Conservation (phyloP, 2,329 filamentous ascomycete species). For the Fusarium udum region DNA sequence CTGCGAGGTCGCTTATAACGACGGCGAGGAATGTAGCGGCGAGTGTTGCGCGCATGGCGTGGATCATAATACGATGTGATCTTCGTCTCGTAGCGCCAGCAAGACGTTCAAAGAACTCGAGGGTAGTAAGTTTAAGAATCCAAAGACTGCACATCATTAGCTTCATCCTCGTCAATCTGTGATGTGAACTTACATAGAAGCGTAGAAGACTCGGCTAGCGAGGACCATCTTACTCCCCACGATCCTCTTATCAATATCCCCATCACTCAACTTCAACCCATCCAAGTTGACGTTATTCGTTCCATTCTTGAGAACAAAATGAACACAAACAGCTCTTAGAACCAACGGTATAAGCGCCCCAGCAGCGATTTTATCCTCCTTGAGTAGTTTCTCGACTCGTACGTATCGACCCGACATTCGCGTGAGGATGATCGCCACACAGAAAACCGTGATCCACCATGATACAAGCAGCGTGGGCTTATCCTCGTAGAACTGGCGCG, state of each 20-base stretch:
- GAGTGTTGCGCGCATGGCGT: conserved; percentile 76
- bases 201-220: conserved; percentile 82
- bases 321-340: conserved; percentile 80
- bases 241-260: conserved; percentile 63
- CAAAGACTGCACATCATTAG: conserved; percentile 71
- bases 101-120: conserved; percentile 87
- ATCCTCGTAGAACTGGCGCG: conserved; percentile 60
- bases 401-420: conserved; percentile 82
- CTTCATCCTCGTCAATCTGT: conserved; percentile 1
- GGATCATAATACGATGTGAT: conserved; percentile 74
- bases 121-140: conserved; percentile 87
- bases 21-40: conserved; percentile 79
- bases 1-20: conserved; percentile 79
- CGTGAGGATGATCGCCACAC: conserved; percentile 79
- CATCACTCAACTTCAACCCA: conserved; percentile 19
- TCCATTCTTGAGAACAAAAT: conserved; percentile 83
- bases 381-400: conserved; percentile 82
- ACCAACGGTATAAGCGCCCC: conserved; percentile 80
- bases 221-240: conserved; percentile 83
- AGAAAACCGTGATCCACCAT: conserved; percentile 90
- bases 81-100: conserved; percentile 80
- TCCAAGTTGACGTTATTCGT: conserved; percentile 81
- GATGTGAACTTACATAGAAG: conserved; percentile 73
- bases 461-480: conserved; percentile 89
- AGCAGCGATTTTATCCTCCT: conserved; percentile 85